A percentile compares a stretch with the other conserved stretches of the same genome.
phyloP scores from a whole-genome alignment of 805 yeast species.

The Hagleromyces aurorensis region DNA sequence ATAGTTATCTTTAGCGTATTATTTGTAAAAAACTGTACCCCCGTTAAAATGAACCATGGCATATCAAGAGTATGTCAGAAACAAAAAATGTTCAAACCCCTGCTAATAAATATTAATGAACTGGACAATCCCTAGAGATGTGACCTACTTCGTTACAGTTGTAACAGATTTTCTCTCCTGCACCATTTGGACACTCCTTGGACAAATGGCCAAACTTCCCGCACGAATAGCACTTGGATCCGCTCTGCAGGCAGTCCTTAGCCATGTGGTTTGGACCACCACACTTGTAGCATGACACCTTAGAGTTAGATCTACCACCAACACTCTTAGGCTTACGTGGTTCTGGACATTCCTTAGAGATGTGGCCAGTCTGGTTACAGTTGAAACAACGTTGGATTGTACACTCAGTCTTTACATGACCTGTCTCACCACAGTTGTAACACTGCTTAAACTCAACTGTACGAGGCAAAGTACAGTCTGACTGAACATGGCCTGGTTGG shows the following conservation, averaged over 20 bases:
- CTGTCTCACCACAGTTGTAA: slow-evolving; percentile 86
- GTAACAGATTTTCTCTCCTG: slow-evolving; percentile 44
- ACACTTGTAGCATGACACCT: slow-evolving; percentile 70
- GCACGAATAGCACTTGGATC: slow-evolving; percentile 84
- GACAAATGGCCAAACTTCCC: slow-evolving; percentile 87
- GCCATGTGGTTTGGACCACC: slow-evolving; percentile 93
- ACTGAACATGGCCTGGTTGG: slow-evolving; percentile 81
- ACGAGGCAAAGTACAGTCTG: slow-evolving; percentile 83
- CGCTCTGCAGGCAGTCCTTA: slow-evolving; percentile 74
- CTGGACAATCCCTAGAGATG: slow-evolving; percentile 70
- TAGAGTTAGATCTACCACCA: slow-evolving; percentile 18
- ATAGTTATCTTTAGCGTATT: no score
- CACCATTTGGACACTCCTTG: slow-evolving; percentile 62
- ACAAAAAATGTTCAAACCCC: no score
- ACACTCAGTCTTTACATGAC: slow-evolving; percentile 85
- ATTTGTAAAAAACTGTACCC: no score
- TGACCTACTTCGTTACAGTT: slow-evolving; percentile 61
- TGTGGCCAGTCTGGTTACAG: slow-evolving; percentile 73
- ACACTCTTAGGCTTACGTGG: slow-evolving; percentile 30
- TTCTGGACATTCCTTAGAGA: slow-evolving; percentile 67
- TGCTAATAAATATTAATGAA: slow-evolving; percentile 6
- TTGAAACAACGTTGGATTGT: slow-evolving; percentile 68
- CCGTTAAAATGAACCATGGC: no score
- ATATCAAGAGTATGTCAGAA: no score
- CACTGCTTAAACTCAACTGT: slow-evolving; percentile 82